Base-by-base conservation (phyloP, 106 monocot species). In the Phalaenopsis equestris region DNA sequence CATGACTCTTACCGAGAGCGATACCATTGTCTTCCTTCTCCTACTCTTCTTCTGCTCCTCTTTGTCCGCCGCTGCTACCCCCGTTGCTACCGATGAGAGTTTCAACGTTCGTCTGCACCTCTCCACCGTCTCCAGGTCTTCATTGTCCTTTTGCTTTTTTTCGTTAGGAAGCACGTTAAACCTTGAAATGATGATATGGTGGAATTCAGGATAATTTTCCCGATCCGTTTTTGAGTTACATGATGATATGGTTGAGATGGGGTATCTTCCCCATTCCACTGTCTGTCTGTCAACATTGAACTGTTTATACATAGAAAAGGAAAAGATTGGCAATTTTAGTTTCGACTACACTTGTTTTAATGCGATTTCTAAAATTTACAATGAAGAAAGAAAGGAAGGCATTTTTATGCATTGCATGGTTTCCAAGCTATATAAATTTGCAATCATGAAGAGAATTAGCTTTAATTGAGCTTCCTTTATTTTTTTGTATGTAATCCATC, bases 101-200 rank as follows among this genome's bases (percentile, higher is more conserved):
- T 78, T 78, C 57, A 41, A 78, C 57, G 78, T 78, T 46, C 56
- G 78, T 6, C 57, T 57, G 57, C 78, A 78, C 56, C 78, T 78
- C 17, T 55, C 78, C 55, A 78, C 78, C 39, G 57, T 58, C 16
- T 55, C 78, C 17, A 78, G 78, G 78, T 78, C 49, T 15, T 78
- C 36, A 3, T 3, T 16, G 17, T 48, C 56, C 78, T 41, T 24
- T 56, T 45, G 43, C 1, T 45, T 3, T 45, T 3, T 0, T 45
- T 3, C 43, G 43, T 6, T 45, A 4, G 43, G 43, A 6, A 45
- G 43, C 43, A 16, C 30, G 30, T 30, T 30, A 30, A 30, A 57
- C 57, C 57, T 16, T 57, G 17, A 19, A 17, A 57, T 6, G 17
- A 57, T 57, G 57, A 30, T 30, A 0, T 30, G 43, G 43, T 11